Base-by-base conservation (phyloP, 164 flowering plant species). In the Stephania cephalantha region DNA sequence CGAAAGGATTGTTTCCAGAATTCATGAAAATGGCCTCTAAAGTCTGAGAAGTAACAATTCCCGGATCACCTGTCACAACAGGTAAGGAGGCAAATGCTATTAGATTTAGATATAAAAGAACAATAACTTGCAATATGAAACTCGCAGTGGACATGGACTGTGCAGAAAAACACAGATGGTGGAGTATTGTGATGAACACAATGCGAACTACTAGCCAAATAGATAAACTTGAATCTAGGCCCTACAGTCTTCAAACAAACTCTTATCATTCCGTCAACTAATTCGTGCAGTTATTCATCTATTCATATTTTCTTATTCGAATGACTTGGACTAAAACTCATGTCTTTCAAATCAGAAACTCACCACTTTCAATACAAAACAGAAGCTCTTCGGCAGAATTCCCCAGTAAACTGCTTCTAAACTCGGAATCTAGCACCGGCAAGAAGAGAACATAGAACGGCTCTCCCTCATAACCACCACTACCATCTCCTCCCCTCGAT, bases 331-430 rank as follows among this genome's bases (percentile, higher is more conserved):
- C 9, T 46, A 22, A 52, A 50, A 71, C 20, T 9, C 61, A 9
- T 46, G 20, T 22, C 7, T 42, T 58, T 35, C 50, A 10, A 12
- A 25, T 13, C 29, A 31, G 13, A 67, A 71, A 6, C 79, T 77
- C 73, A 86, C 92, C 92, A 81, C 87, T 87, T 82, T 88, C 94
- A 30, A 87, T 74, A 71, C 94, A 87, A 31, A 88, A 71, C 78
- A 88, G 84, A 12, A 90, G 88, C 76, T 86, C 90, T 67, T 90
- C 77, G 3, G 75, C 74, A 2, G 86, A 71, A 76, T 86, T 88
- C 7, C 91, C 94, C 83, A 89, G 91, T 80, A 90, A 79, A 77
- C 88, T 85, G 84, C 85, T 85, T 82, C 90, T 80, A 65, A 87
- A 87, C 46, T 83, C 83, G 35, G 91, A 90, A 74, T 89, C 89